phyloP scores from a whole-genome alignment of 2,329 filamentous ascomycete species.

The Fusarium liriodendri region DNA sequence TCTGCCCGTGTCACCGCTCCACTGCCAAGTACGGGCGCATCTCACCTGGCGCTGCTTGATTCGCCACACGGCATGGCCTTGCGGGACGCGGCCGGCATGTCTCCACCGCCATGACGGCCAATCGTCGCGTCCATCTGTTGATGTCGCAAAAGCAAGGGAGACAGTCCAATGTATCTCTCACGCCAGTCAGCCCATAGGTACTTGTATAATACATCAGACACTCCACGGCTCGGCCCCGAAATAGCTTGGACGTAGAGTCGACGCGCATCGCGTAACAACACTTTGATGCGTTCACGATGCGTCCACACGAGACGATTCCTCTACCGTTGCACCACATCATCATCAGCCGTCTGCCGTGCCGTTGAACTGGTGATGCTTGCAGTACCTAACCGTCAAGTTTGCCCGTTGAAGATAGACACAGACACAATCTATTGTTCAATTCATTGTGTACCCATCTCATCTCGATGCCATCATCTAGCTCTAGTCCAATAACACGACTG shows the following conservation, averaged over 20 bases:
- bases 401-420: neutral
- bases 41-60: slow-evolving; percentile 18
- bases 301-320: neutral
- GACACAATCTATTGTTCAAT: neutral
- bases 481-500: slow-evolving; percentile 3
- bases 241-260: neutral
- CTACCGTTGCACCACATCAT: neutral
- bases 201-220: neutral
- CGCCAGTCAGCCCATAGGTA: neutral
- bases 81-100: slow-evolving; percentile 29
- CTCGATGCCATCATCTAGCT: neutral
- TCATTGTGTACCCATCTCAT: neutral
- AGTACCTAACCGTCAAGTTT: neutral
- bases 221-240: neutral
- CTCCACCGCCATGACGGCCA: slow-evolving; percentile 28
- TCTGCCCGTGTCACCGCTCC: slow-evolving; percentile 25
- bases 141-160: slow-evolving; percentile 41
- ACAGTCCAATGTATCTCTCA: neutral
- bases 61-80: slow-evolving; percentile 26
- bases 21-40: neutral
- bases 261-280: neutral
- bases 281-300: neutral
- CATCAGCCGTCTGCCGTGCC: neutral
- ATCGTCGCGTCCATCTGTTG: slow-evolving; percentile 33
- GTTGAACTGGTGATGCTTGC: slow-evolving; percentile 7